Evolutionary conservation across 305 asterid genomes (phyloP).

Genomic region (Fraxinus baroniana): DNA sequence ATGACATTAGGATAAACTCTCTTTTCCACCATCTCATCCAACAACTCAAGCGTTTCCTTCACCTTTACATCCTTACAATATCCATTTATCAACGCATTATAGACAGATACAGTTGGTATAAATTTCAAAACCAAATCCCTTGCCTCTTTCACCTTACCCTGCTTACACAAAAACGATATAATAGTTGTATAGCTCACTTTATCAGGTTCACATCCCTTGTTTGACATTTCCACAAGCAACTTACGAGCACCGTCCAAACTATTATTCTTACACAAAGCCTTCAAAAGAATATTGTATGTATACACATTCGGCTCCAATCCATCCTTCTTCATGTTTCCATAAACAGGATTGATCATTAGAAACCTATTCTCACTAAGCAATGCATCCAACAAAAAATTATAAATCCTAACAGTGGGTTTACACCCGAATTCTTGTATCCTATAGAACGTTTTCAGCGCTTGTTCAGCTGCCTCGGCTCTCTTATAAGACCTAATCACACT

Average conservation of each 20-base stretch:
- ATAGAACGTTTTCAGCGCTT: conserved; percentile 71
- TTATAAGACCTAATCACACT: conserved; percentile 61
- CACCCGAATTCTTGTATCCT: conserved; percentile 78
- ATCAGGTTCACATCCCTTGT: conserved; percentile 78
- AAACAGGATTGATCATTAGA: conserved; percentile 69
- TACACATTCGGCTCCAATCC: conserved; percentile 81
- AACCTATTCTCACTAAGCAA: conserved; percentile 75
- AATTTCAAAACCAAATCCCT: conserved; percentile 56
- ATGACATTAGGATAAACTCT: conserved; percentile 62
- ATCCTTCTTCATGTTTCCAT: conserved; percentile 77
- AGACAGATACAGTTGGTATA: conserved; percentile 49
- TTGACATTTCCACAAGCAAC: conserved; percentile 80
- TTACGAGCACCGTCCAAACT: conserved; percentile 61
- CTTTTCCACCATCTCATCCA: conserved; percentile 57
- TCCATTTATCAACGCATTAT: conserved; percentile 70
- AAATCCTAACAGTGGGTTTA: conserved; percentile 69
- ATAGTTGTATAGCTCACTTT: conserved; percentile 77
- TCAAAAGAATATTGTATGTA: conserved; percentile 82
- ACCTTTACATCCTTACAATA: conserved; percentile 48
- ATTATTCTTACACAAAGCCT: conserved; percentile 76
- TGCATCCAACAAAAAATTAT: conserved; percentile 79
- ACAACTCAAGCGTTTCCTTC: conserved; percentile 50
- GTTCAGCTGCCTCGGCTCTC: conserved; percentile 53
- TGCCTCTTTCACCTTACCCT: conserved; percentile 60
- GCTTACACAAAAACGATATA: conserved; percentile 66